A percentile compares a stretch with the other conserved stretches of the same genome.
These are phyloP conservation scores for Backusella parvicylindrica DNA, from an alignment of 192 early-diverging fungal genomes.

Conservation along the genomic window DNA sequence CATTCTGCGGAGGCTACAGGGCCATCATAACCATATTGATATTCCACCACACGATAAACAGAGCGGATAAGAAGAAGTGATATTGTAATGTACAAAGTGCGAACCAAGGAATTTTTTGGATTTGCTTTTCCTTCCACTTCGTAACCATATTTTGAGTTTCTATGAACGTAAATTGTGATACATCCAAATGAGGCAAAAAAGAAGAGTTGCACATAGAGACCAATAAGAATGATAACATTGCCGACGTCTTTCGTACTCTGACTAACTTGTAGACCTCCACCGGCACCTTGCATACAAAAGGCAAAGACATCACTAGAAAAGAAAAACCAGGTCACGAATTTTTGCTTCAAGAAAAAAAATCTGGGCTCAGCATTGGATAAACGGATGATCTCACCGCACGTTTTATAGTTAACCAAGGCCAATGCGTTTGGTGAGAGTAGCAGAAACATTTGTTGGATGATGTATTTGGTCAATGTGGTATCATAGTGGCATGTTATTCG, in stretches of 20 bases:
- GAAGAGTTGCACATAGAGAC: neutral
- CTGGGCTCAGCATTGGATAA: neutral
- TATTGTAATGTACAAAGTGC: neutral
- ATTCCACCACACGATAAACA: neutral
- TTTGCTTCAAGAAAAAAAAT: neutral
- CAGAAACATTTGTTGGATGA: neutral
- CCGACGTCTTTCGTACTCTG: neutral
- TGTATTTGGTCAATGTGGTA: neutral
- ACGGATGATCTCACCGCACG: neutral
- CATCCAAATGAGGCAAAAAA: neutral
- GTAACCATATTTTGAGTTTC: neutral
- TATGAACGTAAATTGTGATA: neutral
- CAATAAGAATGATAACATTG: neutral
- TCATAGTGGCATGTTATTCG: neutral
- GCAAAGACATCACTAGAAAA: neutral
- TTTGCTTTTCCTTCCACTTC: neutral
- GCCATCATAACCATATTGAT: neutral
- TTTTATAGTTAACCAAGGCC: slow-evolving; percentile 2
- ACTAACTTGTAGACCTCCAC: neutral
- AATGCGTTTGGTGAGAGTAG: neutral
- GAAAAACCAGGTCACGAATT: slow-evolving; percentile 4
- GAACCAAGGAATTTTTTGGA: neutral
- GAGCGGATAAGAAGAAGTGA: neutral
- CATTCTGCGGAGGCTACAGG: neutral
- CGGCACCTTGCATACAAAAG: neutral